A percentile compares a stretch with the other conserved stretches of the same genome.
Conservation (phyloP, 2,329 filamentous ascomycete genomes). For the Ilyonectria sp. region DNA sequence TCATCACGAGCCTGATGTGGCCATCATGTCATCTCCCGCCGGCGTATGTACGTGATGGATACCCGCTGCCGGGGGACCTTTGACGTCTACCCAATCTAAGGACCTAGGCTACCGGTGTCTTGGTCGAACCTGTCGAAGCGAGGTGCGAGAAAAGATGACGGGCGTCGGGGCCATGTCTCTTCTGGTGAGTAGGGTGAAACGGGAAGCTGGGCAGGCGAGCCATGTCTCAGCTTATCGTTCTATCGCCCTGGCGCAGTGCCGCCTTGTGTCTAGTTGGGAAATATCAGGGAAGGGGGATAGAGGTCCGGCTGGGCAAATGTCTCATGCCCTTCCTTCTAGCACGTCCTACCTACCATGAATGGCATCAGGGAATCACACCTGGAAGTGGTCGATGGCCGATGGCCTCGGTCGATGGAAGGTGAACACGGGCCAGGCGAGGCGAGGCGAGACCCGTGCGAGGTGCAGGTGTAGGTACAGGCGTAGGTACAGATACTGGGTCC, state of each 20-base stretch:
- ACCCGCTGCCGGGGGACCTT: background rate
- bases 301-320: background rate
- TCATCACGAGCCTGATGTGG: slow-evolving; percentile 5
- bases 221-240: slow-evolving; percentile 9
- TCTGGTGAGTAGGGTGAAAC: slow-evolving; percentile 23
- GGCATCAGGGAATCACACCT: background rate
- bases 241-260: background rate
- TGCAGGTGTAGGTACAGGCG: background rate
- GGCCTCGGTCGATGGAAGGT: slow-evolving; percentile 6
- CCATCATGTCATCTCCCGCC: background rate
- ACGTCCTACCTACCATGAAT: background rate
- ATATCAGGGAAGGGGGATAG: background rate
- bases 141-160: slow-evolving; percentile 19
- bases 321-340: background rate
- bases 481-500: slow-evolving; percentile 9
- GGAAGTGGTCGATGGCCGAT: background rate
- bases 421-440: slow-evolving; percentile 13
- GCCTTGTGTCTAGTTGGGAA: background rate
- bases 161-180: slow-evolving; percentile 20
- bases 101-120: slow-evolving; percentile 23
- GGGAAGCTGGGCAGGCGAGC: background rate
- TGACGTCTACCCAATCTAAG: slow-evolving; percentile 11
- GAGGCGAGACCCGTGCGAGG: slow-evolving; percentile 2
- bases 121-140: slow-evolving; percentile 22
- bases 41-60: background rate